A percentile compares a stretch with the other conserved stretches of the same genome.
Evolutionary conservation across 805 yeast species (phyloP).

Genomic region (Wickerhamomyces silvicola): DNA sequence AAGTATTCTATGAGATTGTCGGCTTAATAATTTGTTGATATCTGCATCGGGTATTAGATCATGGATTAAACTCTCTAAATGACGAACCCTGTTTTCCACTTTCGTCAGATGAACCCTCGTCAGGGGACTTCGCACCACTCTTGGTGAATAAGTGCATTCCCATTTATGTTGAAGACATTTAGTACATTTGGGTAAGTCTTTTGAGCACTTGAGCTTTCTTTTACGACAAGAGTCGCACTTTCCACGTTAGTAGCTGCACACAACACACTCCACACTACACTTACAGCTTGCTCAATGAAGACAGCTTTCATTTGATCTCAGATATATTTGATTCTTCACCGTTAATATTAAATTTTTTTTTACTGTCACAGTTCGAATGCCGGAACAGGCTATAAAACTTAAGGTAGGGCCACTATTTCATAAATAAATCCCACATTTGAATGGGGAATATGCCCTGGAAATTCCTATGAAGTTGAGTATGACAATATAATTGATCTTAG

Average conservation of each 20-base stretch:
- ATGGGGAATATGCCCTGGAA: no score
- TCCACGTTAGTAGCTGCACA: no score
- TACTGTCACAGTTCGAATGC: no score
- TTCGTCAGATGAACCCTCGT: conserved; percentile 76
- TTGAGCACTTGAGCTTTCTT: conserved; percentile 75
- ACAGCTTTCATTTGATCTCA: conserved; percentile 14
- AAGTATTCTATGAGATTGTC: conserved; percentile 10
- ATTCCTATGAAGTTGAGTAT: no score
- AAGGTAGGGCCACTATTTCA: no score
- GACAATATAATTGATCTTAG: no score
- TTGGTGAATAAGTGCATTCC: conserved; percentile 75
- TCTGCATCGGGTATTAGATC: conserved; percentile 41
- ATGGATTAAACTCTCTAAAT: conserved; percentile 37
- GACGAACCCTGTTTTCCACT: conserved; percentile 54
- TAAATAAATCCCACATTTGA: no score
- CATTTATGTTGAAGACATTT: conserved; percentile 69
- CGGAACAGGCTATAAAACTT: no score
- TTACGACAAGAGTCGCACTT: conserved; percentile 78
- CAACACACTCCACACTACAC: conserved; percentile 5
- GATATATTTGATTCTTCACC: no score
- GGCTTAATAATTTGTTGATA: conserved; percentile 31
- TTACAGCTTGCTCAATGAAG: conserved; percentile 23
- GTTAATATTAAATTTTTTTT: no score
- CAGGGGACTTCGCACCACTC: conserved; percentile 70
- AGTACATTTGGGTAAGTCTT: conserved; percentile 67